Percentiles rank a stretch among this genome's conserved stretches.
Evolutionary conservation across 352 stramenopile genomes (phyloP).

Genomic region (Globisporangium nagaii): DNA sequence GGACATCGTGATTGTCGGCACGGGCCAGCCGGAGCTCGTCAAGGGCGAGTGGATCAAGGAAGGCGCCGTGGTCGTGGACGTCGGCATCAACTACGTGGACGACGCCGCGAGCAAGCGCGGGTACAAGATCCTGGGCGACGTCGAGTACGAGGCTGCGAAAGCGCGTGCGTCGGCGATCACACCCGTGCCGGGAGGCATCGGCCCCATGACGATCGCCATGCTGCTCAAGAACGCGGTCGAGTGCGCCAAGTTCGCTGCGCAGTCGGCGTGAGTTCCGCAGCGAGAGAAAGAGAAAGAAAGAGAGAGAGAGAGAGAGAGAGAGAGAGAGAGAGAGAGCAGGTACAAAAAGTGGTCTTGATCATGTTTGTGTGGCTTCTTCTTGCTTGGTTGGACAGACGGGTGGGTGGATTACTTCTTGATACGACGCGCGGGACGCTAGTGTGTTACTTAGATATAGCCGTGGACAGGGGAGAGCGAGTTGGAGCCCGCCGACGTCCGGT

Average conservation of each 20-base stretch:
- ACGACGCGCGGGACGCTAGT: not conserved
- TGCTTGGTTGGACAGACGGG: too few species aligned
- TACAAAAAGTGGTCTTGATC: too few species aligned
- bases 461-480: constrained; percentile 9
- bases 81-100: constrained; percentile 98
- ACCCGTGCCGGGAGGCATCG: constrained; percentile 94
- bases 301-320: not conserved
- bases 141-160: constrained; percentile 90
- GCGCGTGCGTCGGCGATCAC: constrained; percentile 93
- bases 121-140: constrained; percentile 97
- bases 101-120: constrained; percentile 52
- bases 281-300: not conserved
- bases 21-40: constrained; percentile 92
- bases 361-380: too few species aligned
- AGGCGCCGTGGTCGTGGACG: constrained; percentile 97
- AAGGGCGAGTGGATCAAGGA: constrained; percentile 96
- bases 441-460: constrained; percentile 22
- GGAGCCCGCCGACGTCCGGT: constrained; percentile 11
- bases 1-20: constrained; percentile 97
- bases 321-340: not conserved
- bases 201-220: constrained; percentile 99
- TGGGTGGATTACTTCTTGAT: constrained; percentile 4
- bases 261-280: not conserved
- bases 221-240: constrained; percentile 82
- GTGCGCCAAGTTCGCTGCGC: constrained; percentile 43